Evolutionary conservation across 108 stramenopile genomes (phyloP).

Genomic region (Schizochytrium sp.): DNA sequence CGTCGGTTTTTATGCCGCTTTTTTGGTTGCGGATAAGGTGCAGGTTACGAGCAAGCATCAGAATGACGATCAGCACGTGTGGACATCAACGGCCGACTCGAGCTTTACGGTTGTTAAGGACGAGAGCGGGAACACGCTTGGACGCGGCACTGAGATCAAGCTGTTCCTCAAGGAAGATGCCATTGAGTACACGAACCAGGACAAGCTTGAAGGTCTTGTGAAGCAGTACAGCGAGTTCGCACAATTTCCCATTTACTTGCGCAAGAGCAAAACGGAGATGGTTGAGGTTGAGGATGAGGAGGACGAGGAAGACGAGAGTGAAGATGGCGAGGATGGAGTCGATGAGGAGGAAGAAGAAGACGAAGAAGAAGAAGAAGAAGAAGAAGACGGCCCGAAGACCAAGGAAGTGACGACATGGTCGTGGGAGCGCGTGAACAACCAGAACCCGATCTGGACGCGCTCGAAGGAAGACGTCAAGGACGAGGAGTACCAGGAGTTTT

Average conservation of each 20-base stretch:
- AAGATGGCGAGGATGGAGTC: conserved; percentile 45
- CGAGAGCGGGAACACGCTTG: conserved; percentile 89
- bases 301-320: conserved; percentile 39
- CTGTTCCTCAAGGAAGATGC: conserved; percentile 95
- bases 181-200: conserved; percentile 31
- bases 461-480: conserved; percentile 86
- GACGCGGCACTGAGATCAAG: conserved; percentile 97
- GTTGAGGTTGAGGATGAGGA: conserved; percentile 57
- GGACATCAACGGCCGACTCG: conserved; percentile 84
- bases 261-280: conserved; percentile 59
- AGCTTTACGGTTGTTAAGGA: conserved; percentile 81
- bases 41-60: conserved; percentile 84
- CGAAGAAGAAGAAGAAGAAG: conserved; percentile 54
- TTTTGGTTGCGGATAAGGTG: conserved; percentile 81
- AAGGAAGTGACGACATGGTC: conserved; percentile 72
- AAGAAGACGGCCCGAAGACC: conserved; percentile 43
- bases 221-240: conserved; percentile 98
- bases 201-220: conserved; percentile 39
- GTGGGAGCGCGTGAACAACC: conserved; percentile 84
- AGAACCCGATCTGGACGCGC: conserved; percentile 95
- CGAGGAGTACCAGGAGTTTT: conserved; percentile 96
- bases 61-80: conserved; percentile 87
- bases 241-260: conserved; percentile 87
- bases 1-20: conserved; percentile 96
- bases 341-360: conserved; percentile 54